phyloP scores from a whole-genome alignment of 805 yeast species.

The Starmerella davenportii region DNA sequence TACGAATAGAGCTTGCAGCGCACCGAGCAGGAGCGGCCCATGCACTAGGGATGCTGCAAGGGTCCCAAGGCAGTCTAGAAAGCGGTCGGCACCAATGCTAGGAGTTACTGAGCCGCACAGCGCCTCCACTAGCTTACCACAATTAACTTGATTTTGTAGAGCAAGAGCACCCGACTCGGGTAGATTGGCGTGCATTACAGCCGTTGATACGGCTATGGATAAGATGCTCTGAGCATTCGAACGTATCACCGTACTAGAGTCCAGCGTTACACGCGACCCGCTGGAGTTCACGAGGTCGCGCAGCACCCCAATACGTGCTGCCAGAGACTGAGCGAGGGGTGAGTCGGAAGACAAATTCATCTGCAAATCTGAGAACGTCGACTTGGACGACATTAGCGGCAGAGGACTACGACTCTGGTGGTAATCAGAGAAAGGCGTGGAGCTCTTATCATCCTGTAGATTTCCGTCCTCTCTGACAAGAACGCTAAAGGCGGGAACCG shows the following conservation, averaged over 20 bases:
- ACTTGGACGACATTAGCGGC: neutral
- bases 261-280: constrained; percentile 7
- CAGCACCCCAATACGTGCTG: constrained; percentile 8
- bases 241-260: constrained; percentile 4
- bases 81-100: neutral
- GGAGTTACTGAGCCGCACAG: constrained; percentile 7
- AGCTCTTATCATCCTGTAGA: neutral
- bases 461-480: neutral
- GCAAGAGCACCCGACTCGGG: constrained; percentile 2
- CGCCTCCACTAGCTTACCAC: constrained; percentile 11
- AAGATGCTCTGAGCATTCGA: constrained; percentile 9
- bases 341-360: neutral
- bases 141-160: constrained; percentile 2
- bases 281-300: constrained; percentile 9
- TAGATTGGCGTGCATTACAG: constrained; percentile 12
- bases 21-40: constrained; percentile 12
- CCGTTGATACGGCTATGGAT: constrained; percentile 12
- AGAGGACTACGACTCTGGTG: neutral
- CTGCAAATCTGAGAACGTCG: neutral
- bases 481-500: neutral
- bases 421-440: neutral
- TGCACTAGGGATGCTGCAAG: constrained; percentile 13
- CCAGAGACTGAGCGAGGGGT: constrained; percentile 7
- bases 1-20: constrained; percentile 12
- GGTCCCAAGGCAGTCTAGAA: constrained; percentile 12